Evolutionary conservation across 2,329 filamentous ascomycete genomes (phyloP), one percentile per base, ranked within the genome.

Genomic region (Penicillium italicum): DNA sequence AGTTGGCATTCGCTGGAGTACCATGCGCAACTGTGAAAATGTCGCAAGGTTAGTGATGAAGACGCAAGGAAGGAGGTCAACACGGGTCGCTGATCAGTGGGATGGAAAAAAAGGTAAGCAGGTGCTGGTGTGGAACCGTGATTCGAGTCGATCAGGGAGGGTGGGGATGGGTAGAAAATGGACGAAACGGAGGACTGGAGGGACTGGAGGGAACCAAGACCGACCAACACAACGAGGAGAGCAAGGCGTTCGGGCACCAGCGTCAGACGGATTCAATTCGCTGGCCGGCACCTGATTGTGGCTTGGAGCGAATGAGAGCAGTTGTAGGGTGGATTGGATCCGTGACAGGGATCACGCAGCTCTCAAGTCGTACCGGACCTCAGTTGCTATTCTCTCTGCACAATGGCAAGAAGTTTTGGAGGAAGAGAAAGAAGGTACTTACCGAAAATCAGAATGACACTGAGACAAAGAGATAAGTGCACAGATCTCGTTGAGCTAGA

Each of bases 231-330:
- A 34, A 53, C 47, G 47, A 63, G 55, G 52, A 66, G 66, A 66
- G 66, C 67, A 65, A 71, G 69, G 66, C 66, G 65, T 70, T 72
- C 67, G 69, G 69, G 69, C 69, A 72, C 58, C 67, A 69, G 68
- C 57, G 65, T 65, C 60, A 57, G 62, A 66, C 59, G 57, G 57
- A 61, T 67, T 56, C 61, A 63, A 63, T 66, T 69, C 62, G 68
- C 64, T 66, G 63, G 62, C 55, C 57, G 61, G 60, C 54, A 59
- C 59, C 61, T 63, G 66, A 60, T 50, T 66, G 60, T 67, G 64
- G 67, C 61, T 66, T 68, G 63, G 57, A 43, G 42, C 56, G 58
- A 64, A 64, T 64, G 59, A 64, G 60, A 62, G 58, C 60, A 61
- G 55, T 59, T 57, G 62, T 63, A 65, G 60, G 61, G 44, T 58